Percentiles rank a stretch among this genome's conserved stretches.
Conservation (phyloP, 805 yeast species). For the Sugiyamaella lignohabitans region DNA sequence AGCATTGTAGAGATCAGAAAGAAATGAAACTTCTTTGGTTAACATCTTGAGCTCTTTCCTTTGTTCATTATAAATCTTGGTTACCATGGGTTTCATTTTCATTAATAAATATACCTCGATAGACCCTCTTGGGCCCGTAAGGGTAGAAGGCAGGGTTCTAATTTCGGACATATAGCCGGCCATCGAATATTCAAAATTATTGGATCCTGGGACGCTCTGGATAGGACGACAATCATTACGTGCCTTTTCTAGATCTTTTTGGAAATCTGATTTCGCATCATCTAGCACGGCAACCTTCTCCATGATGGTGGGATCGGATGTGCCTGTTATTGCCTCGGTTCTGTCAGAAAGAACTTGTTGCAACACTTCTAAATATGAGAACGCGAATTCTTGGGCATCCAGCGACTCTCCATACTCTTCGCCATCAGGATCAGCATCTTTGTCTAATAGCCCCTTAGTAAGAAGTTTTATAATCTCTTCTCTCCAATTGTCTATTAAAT, state of each 20-base stretch:
- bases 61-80: conserved; percentile 2
- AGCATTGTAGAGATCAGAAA: conserved; percentile 65
- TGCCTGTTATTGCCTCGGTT: conserved; percentile 36
- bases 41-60: conserved; percentile 12
- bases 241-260: conserved; percentile 18
- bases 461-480: conserved; percentile 39
- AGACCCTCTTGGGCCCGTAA: conserved; percentile 1
- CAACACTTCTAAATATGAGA: conserved; percentile 29
- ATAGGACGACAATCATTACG: conserved; percentile 20
- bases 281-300: conserved; percentile 18
- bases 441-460: conserved; percentile 46
- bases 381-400: conserved; percentile 64
- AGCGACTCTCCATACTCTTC: conserved; percentile 74
- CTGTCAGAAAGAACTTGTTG: conserved; percentile 37
- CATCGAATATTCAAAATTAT: conserved; percentile 4
- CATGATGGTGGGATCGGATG: conserved; percentile 23
- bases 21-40: conserved; percentile 32
- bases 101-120: conserved; percentile 5
- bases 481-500: conserved; percentile 47
- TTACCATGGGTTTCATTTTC: not conserved
- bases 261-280: conserved; percentile 22
- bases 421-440: conserved; percentile 50
- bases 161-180: conserved; percentile 4
- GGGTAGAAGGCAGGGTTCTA: too few relatives aligned
- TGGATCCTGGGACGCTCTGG: conserved; percentile 9